These are phyloP conservation scores for Pleurotus tuber-regium DNA, from an alignment of 768 basidiomycete genomes.

Conservation along the genomic window DNA sequence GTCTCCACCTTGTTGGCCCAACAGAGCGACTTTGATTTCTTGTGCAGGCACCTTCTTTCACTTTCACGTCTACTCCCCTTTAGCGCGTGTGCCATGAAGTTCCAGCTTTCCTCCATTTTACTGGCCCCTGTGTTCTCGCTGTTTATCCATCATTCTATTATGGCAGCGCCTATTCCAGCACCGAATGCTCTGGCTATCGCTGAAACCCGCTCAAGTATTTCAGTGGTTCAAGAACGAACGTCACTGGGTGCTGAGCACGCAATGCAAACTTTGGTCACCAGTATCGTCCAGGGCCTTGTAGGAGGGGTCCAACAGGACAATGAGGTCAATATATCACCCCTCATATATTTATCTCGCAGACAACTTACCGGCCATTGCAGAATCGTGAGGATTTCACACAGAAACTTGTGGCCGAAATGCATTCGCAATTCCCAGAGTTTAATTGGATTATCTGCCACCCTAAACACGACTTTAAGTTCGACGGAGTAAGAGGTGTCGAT, in stretches of 20 bases:
- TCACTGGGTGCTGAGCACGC: neutral
- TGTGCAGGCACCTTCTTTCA: too few relatives aligned
- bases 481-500: constrained; percentile 2
- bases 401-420: neutral
- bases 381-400: neutral
- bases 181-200: neutral
- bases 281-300: neutral
- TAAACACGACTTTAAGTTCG: constrained; percentile 3
- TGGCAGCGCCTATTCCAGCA: neutral
- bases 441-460: constrained; percentile 3
- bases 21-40: too few relatives aligned
- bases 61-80: neutral
- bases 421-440: neutral
- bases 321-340: neutral
- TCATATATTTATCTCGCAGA: too few relatives aligned
- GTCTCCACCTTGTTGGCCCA: too few relatives aligned
- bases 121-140: neutral
- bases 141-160: neutral
- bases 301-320: neutral
- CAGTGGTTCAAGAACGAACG: neutral
- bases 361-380: neutral
- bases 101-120: neutral
- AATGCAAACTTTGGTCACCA: neutral
- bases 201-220: too few relatives aligned
- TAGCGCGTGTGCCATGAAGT: neutral